phyloP scores from a whole-genome alignment of 2,329 filamentous ascomycete species.

The Pezicula rhizophila region DNA sequence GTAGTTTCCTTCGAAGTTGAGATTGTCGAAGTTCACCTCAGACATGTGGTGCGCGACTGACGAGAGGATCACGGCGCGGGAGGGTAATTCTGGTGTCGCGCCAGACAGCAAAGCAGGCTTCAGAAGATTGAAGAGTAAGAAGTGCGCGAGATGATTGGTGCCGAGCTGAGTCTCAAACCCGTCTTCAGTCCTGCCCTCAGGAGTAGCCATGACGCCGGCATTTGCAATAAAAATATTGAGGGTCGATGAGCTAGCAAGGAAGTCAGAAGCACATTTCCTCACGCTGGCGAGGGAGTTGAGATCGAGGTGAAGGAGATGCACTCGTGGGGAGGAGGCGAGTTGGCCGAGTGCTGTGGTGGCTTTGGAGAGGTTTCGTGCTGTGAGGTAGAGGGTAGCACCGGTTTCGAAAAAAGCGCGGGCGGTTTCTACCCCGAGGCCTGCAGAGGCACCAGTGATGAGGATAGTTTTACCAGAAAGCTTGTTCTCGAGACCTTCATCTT shows the following conservation, averaged over 20 bases:
- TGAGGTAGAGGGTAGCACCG: conserved; percentile 28
- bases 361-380: conserved; percentile 27
- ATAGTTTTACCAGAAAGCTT: conserved; percentile 32
- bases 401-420: conserved; percentile 28
- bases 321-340: conserved; percentile 1
- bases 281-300: conserved; percentile 28
- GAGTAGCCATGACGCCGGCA: conserved; percentile 18
- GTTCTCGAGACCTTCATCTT: conserved; percentile 22
- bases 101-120: conserved; percentile 36
- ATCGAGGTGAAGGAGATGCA: conserved; percentile 31
- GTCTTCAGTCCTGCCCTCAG: conserved; percentile 32
- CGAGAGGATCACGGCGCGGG: conserved; percentile 41
- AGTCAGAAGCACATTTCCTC: conserved; percentile 21
- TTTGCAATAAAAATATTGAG: conserved; percentile 27
- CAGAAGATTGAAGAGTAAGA: conserved; percentile 46
- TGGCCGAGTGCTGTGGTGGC: conserved; percentile 18
- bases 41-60: conserved; percentile 35
- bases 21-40: conserved; percentile 34
- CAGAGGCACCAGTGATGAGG: conserved; percentile 29
- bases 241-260: conserved; percentile 22
- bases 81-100: conserved; percentile 33
- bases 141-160: conserved; percentile 47
- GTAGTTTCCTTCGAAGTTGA: conserved; percentile 30
- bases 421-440: conserved; percentile 31
- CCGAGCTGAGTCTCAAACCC: conserved; percentile 46